Conservation (phyloP, 305 asterid genomes). For the Solanum hybrid region DNA sequence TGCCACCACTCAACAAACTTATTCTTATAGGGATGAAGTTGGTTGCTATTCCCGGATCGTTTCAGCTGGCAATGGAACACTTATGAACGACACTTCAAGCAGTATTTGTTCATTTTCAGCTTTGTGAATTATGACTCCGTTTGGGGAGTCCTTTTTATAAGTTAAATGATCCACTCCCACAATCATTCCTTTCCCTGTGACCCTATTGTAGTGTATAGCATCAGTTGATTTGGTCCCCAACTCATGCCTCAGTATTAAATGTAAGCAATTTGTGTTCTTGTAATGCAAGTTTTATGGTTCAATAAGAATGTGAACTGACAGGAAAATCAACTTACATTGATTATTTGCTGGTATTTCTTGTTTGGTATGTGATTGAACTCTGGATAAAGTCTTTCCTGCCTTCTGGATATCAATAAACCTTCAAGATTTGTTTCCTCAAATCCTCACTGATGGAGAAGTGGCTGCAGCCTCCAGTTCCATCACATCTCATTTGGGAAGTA, state of each 20-base stretch:
- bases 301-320: background rate
- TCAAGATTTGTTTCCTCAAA: background rate
- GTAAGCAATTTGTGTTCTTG: background rate
- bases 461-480: background rate
- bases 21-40: constrained; percentile 18
- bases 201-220: background rate
- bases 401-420: background rate
- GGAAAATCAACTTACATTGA: background rate
- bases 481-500: background rate
- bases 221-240: background rate
- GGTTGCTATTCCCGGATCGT: constrained; percentile 41
- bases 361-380: background rate
- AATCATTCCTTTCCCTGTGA: background rate
- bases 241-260: background rate
- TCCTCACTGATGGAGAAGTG: background rate
- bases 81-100: constrained; percentile 23
- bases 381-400: background rate
- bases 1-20: constrained; percentile 38
- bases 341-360: background rate
- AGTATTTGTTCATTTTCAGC: constrained; percentile 16
- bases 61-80: constrained; percentile 32
- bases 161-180: background rate
- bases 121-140: background rate
- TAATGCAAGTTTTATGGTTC: background rate
- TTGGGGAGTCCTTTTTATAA: background rate